Evolutionary conservation across 2,329 filamentous ascomycete species (phyloP), one percentile per base, ranked within the genome.

Genomic region (Stenocarpella maydis): DNA sequence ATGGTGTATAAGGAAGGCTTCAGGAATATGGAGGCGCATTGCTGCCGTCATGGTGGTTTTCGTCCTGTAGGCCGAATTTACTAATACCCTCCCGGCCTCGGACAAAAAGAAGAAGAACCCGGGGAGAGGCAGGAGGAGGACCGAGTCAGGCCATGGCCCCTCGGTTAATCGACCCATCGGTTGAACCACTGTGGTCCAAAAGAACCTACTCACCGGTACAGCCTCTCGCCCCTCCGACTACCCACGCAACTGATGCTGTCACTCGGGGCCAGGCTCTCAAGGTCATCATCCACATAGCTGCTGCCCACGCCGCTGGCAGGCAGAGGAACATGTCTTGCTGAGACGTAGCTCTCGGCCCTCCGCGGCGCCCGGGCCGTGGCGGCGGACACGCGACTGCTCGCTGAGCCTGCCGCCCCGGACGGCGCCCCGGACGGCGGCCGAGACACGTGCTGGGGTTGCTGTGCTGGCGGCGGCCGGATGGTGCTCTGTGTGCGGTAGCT

Each of bases 231-330:
- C 69, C 77, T 78, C 50, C 80, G 78, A 71, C 76, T 82, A 26
- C 87, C 88, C n/a, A 89, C 82, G 73, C 86, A 87, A 75, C 87
- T 89, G 68, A 90, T 88, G 74, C 88, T 90, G 75, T 90, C 88
- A 73, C 84, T 86, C 1, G 88, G 88, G 52, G 84, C 86, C 43
- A 90, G 80, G 73, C 86, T 89, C 60, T 81, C 83, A 64, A 79
- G 77, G 72, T 88, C 86, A 47, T 85, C 83, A 12, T 85, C 82
- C 77, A 78, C 79, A 45, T 81, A 77, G 63, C 81, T 82, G 69
- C 79, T 81, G 14, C 83, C 82, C 4, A 78, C 76, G 3, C 77
- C 77, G 67, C 83, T 85, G 26, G 75, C 74, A 1, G 84, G 82
- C 28, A 83, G 75, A n/a, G 80, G 76, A 19, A 82, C 74, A 26